Base-by-base conservation (phyloP, 352 stramenopile genomes). In the Elongisporangium undulatum region DNA sequence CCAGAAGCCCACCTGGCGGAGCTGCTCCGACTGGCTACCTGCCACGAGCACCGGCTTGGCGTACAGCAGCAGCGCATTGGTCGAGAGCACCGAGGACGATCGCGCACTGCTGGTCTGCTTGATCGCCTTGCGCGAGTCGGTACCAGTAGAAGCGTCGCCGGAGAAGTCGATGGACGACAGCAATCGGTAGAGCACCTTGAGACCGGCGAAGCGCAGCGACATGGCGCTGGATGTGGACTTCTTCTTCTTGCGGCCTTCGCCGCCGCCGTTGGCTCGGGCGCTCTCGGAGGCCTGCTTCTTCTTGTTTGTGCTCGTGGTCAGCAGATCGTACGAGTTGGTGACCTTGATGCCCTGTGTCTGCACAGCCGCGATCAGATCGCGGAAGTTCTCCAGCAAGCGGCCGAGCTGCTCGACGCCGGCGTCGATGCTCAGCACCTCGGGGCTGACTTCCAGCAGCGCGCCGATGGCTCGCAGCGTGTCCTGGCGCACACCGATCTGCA, bases 351-450 rank as follows among this genome's bases (percentile, higher is more conserved):
- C 81, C 49, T 91, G 81, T 1, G 77, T 75, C 64, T 87, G 74
- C 16, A 79, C 71, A 0, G 82, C 72, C 4, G 74, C 72, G 29
- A 94, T 77, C 20, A 92, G 66, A 53, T 92, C 82, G 29, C 74
- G 69, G 48, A 94, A 92, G 66, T 92, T 94, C 61, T 94, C 85
- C 34, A 94, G 66, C 49, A 94, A 49, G 7, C 79, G 75, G 0
- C 79, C 82, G 19, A 89, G 61, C 13, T 82, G 71, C 38, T 92
- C 80, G 13, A 72, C 55, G 0, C 75, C 76, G 26, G 77, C 77
- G 23, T 87, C 68, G 41, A 84, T 54, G 24, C 73, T 74, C 17
- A 94, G 53, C 6, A 92, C 60, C 50, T 86, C 73, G 0, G 85
- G 79, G 12, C 71, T 74, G 39, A 75, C 65, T 10, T 92, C 82